These are phyloP conservation scores for Asterochloris sp. DNA, from an alignment of 139 green algal species.

Conservation along the genomic window DNA sequence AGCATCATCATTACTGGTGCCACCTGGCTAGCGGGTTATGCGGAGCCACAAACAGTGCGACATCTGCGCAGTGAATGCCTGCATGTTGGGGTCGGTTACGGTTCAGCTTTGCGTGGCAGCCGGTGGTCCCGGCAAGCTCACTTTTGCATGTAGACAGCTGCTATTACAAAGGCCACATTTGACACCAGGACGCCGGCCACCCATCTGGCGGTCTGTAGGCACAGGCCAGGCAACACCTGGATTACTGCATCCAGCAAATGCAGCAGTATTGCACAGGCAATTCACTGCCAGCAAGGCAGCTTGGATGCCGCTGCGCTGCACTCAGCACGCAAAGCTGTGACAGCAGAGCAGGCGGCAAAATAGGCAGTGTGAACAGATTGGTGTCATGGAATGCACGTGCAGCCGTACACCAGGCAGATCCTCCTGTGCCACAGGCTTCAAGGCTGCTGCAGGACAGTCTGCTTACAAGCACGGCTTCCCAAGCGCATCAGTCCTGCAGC, in stretches of 20 bases:
- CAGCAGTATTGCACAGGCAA: no score
- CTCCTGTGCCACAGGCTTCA: no score
- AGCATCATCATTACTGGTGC: not conserved
- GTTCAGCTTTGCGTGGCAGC: not conserved
- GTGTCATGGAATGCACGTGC: no score
- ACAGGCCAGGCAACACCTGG: not conserved
- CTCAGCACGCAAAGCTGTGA: no score
- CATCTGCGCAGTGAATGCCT: not conserved
- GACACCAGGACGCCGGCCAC: conserved; percentile 31
- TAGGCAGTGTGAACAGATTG: no score
- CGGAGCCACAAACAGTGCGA: not conserved
- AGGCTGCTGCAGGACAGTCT: not conserved
- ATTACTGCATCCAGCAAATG: no score
- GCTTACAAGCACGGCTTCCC: not conserved
- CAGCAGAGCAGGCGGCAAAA: no score
- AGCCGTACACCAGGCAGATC: no score
- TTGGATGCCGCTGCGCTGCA: no score
- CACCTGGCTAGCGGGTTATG: no score
- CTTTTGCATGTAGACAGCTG: conserved; percentile 36
- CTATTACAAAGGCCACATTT: conserved; percentile 34
- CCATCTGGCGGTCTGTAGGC: not conserved
- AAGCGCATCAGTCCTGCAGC: conserved; percentile 13
- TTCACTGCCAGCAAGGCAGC: no score
- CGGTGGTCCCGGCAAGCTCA: not conserved
- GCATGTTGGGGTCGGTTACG: not conserved